Percentiles rank a stretch among this genome's conserved stretches.
These are phyloP conservation scores for Cryoendolithus antarcticus DNA, from an alignment of 2,329 filamentous ascomycete genomes.

Conservation along the genomic window DNA sequence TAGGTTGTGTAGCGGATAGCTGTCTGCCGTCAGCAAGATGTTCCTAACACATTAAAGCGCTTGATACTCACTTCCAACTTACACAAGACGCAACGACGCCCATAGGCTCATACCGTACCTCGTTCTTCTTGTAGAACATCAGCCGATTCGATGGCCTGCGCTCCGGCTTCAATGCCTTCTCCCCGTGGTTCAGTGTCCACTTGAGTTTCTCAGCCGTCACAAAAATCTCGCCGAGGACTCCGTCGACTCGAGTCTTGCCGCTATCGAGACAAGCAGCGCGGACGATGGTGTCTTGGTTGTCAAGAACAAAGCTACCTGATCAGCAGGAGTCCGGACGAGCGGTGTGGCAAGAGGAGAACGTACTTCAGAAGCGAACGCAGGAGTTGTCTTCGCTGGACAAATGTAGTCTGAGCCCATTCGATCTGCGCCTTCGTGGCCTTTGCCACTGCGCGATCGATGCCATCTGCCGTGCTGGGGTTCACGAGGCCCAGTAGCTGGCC, in stretches of 20 bases:
- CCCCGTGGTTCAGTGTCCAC: constrained; percentile 88
- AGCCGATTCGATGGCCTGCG: constrained; percentile 75
- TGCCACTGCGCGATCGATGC: constrained; percentile 67
- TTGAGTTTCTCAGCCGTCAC: constrained; percentile 87
- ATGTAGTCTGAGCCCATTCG: constrained; percentile 66
- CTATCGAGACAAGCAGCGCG: constrained; percentile 79
- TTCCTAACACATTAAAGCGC: too few relatives aligned
- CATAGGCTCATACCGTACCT: constrained; percentile 79
- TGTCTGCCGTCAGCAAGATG: constrained; percentile 3
- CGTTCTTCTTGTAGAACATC: constrained; percentile 91
- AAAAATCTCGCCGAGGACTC: constrained; percentile 83
- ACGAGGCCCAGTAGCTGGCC: constrained; percentile 69
- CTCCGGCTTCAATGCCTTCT: constrained; percentile 61
- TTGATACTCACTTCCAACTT: constrained; percentile 74
- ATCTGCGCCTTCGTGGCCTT: constrained; percentile 63
- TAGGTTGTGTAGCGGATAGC: constrained; percentile 68
- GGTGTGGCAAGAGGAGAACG: constrained; percentile 5
- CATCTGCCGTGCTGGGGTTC: constrained; percentile 62
- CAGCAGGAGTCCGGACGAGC: not conserved
- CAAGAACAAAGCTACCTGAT: constrained; percentile 53
- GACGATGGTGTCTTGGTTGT: constrained; percentile 81
- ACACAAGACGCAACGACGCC: constrained; percentile 88
- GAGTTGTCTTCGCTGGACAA: constrained; percentile 64
- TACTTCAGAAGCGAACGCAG: constrained; percentile 65
- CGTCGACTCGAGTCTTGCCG: constrained; percentile 93